A percentile compares a stretch with the other conserved stretches of the same genome.
These are phyloP conservation scores for Anethum foeniculum DNA, from an alignment of 140 eudicot species.

Conservation along the genomic window DNA sequence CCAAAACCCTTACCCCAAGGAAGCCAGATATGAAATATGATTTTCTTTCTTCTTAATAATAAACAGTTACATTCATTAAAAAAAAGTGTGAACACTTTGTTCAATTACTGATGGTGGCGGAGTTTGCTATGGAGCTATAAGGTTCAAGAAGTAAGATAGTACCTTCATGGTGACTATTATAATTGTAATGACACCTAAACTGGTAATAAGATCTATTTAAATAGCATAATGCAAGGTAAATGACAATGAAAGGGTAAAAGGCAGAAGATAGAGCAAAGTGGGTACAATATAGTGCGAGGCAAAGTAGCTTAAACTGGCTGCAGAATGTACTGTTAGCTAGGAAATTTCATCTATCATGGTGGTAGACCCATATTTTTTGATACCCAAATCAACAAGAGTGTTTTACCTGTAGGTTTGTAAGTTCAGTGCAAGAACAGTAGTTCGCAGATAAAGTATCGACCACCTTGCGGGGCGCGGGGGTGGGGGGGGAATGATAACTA, in stretches of 20 bases:
- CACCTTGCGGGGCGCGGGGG: neutral
- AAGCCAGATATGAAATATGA: neutral
- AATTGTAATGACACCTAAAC: neutral
- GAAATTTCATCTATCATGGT: neutral
- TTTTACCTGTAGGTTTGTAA: neutral
- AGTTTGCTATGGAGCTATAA: neutral
- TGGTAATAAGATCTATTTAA: neutral
- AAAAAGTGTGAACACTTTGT: neutral
- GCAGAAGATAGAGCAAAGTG: neutral
- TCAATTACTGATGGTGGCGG: neutral
- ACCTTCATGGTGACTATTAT: conserved; percentile 1
- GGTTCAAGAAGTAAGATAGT: neutral
- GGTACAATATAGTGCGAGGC: neutral
- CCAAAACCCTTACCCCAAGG: neutral
- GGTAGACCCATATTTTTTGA: neutral
- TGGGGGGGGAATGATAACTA: too few species aligned
- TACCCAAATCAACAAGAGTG: neutral
- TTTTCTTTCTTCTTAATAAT: neutral
- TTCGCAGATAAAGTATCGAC: neutral
- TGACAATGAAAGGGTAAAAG: neutral
- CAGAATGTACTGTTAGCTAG: neutral
- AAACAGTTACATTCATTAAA: neutral
- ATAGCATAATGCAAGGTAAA: neutral
- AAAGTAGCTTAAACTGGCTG: neutral
- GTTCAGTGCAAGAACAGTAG: neutral